These are phyloP conservation scores for Stenocarpella maydis DNA, from an alignment of 2,329 filamentous ascomycete species.

Conservation along the genomic window DNA sequence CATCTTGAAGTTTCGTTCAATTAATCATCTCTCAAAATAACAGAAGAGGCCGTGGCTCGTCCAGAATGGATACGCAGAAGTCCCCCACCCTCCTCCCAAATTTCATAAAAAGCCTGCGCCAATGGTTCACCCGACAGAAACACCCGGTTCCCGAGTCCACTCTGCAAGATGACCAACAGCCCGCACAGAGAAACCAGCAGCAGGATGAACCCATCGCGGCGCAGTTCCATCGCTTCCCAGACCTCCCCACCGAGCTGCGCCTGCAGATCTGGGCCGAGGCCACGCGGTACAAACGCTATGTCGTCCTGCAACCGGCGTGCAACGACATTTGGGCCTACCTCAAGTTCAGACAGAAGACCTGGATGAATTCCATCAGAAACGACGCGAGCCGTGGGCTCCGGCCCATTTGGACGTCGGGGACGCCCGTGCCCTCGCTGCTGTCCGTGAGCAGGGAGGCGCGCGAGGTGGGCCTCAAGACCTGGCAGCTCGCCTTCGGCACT, in stretches of 20 bases:
- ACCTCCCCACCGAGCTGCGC: neutral
- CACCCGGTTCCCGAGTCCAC: neutral
- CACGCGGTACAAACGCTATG: neutral
- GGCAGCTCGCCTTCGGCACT: neutral
- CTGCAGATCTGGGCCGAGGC: slow-evolving; percentile 8
- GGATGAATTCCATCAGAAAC: fast-evolving
- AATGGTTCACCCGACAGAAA: neutral
- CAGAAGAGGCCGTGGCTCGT: neutral
- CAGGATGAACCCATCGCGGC: neutral
- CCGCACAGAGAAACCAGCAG: neutral
- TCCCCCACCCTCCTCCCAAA: neutral
- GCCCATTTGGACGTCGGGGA: neutral
- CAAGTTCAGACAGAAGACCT: neutral
- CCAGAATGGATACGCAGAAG: neutral
- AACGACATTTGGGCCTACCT: neutral
- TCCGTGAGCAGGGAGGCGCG: slow-evolving; percentile 4
- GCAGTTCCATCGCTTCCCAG: slow-evolving; percentile 1
- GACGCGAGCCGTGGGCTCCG: neutral
- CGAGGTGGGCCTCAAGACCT: neutral
- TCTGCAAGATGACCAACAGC: neutral
- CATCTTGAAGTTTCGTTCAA: too few species aligned
- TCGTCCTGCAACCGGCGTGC: neutral
- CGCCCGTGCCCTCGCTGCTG: neutral
- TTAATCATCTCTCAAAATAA: neutral
- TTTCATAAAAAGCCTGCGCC: neutral